Base-by-base conservation (phyloP, 2,329 filamentous ascomycete genomes). In the Ilyonectria sp. region DNA sequence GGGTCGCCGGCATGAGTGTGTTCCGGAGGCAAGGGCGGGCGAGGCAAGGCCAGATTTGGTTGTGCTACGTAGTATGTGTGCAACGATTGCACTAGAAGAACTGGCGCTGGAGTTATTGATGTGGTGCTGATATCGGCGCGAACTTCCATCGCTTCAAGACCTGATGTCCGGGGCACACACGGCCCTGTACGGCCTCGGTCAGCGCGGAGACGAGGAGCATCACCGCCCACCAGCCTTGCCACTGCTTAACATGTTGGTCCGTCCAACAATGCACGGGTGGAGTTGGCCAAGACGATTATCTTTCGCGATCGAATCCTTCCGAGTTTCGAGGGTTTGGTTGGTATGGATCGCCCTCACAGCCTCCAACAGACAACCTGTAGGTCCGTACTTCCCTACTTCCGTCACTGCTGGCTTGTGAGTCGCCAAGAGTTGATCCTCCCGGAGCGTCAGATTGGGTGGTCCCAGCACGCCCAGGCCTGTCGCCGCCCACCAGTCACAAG, bases 401-500 rank as follows among this genome's bases (percentile, higher is more conserved):
- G 11, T n/a, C 40, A 7, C 26, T 40, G 35, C 23, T 31, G 55
- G 50, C 31, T 47, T 26, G 9, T 31, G 57, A 55, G 56, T 19
- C 33, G 56, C 62, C 62, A 59, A 55, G 62, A 60, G 49, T 40
- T 55, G 56, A 60, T 60, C 31, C 49, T 55, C 56, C 19, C 40
- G n/a, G 29, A 43, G 44, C 23, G 55, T 55, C 43, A 54, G 49
- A 54, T 60, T 53, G 40, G 21, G 62, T 55, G 62, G 55, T 33
- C 55, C 55, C 40, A 37, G 26, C 19, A 26, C 33, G 55, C 21
- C 37, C 21, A 31, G 43, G 40, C 31, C 56, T 60, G 56, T 55
- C 56, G 33, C 49, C 49, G 50, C 53, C 55, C 50, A n/a, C 55
- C 63, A 61, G 33, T 62, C 57, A 65, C 33, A 52, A 52, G 19